These are phyloP conservation scores for Phyllosticta citribraziliensis DNA, from an alignment of 2,329 filamentous ascomycete species.

Conservation along the genomic window DNA sequence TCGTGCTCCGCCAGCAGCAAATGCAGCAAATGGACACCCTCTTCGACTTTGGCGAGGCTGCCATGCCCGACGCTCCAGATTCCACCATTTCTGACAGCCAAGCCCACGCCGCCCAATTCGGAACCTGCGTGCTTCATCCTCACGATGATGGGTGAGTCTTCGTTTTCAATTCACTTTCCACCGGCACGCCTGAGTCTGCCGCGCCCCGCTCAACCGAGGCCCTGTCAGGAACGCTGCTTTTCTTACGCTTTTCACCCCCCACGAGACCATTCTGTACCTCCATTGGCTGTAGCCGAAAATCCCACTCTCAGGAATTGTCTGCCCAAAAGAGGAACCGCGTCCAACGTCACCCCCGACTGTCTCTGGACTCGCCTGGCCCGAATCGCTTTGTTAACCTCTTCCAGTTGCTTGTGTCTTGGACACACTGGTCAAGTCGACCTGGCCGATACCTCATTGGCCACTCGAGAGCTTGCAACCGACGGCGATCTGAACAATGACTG, in stretches of 20 bases:
- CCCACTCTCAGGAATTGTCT: neutral
- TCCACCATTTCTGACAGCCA: slow-evolving; percentile 2
- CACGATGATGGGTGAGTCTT: slow-evolving; percentile 18
- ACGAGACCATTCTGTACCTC: neutral
- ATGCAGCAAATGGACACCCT: slow-evolving; percentile 25
- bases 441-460: neutral
- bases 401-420: neutral
- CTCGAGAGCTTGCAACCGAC: slow-evolving; percentile 11
- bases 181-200: neutral
- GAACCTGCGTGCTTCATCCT: slow-evolving; percentile 17
- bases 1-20: neutral
- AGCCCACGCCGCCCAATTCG: slow-evolving; percentile 8
- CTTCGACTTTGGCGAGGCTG: slow-evolving; percentile 31
- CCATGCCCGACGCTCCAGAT: slow-evolving; percentile 18
- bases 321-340: neutral
- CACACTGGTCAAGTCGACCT: neutral
- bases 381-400: neutral
- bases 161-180: neutral
- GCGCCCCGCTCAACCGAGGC: no score
- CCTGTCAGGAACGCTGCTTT: neutral
- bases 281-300: neutral
- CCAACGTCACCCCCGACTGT: neutral
- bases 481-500: slow-evolving; percentile 19
- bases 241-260: neutral
- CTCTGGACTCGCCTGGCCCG: neutral